Base-by-base conservation (phyloP, 352 stramenopile species). In the Globisporangium sylvaticum region DNA sequence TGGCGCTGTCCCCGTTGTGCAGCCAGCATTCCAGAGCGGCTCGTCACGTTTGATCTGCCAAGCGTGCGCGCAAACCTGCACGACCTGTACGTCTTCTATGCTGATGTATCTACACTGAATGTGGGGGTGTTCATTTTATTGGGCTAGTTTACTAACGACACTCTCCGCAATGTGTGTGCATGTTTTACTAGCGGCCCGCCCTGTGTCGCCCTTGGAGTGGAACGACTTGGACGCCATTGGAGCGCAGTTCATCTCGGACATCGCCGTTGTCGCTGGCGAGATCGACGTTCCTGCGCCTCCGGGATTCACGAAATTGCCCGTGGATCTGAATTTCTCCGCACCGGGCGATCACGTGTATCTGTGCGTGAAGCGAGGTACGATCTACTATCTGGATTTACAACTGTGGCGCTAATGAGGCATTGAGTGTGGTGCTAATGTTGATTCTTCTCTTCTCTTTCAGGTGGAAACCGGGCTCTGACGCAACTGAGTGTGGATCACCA, bases 331-430 rank as follows among this genome's bases (percentile, higher is more conserved):
- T 48, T 80, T 80, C 66, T 82, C 74, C 2, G 78, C 75, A 0
- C 84, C 83, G 4, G 87, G 87, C 0, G 75, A 86, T 57, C 91
- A 90, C 66, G 72, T 87, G 44, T 91, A 88, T 65, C 57, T 95
- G 32, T 95, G 85, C 67, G 65, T 91, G 20, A 85, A 90, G 55
- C 72, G 85, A 66, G 81, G 81, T 67, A 64, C 66, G 7, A 42
- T 56, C 22, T 66, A 8, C 20, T 62, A 8, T 20, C 18, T 48
- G 22, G 15, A 15, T 4, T 48, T 18, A 44, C 39, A 22, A 48
- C 0, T 22, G 15, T 46, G 15, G 37, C n/a, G 14, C 8, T 46
- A 18, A 46, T 18, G 37, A n/a, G n/a, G n/a, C n/a, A n/a, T n/a
- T n/a, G n/a, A n/a, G n/a, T 22, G 15, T 46, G 15, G 37, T 46